Evolutionary conservation across 345 rosid genomes (phyloP).

Genomic region (Sonneratia caseolaris): DNA sequence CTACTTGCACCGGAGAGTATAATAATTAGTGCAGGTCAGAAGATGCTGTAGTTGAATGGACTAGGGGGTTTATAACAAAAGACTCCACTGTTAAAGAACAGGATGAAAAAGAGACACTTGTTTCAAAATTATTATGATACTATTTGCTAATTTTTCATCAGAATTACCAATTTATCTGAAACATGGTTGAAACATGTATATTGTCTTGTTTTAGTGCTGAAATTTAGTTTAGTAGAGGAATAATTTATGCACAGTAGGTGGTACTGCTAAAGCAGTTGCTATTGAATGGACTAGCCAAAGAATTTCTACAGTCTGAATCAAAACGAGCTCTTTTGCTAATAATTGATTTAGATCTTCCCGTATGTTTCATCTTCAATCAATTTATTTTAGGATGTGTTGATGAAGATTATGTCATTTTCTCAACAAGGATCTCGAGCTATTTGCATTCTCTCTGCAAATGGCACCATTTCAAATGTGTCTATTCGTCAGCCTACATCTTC

Average conservation of each 20-base stretch:
- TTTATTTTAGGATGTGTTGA: constrained; percentile 62
- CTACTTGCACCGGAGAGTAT: no score
- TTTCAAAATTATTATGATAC: neutral
- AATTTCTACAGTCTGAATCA: no score
- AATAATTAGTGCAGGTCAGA: no score
- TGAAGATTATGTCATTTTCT: constrained; percentile 87
- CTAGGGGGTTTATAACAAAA: neutral
- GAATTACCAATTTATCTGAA: neutral
- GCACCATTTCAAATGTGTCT: constrained; percentile 80
- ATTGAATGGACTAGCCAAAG: no score
- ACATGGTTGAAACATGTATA: neutral
- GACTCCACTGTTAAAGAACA: neutral
- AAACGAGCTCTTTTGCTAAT: neutral
- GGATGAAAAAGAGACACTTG: neutral
- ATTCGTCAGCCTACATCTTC: constrained; percentile 72
- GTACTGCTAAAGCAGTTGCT: no score
- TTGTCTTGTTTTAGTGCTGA: neutral
- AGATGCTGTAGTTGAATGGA: neutral
- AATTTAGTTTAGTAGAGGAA: neutral
- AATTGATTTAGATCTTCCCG: neutral
- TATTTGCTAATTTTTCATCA: neutral
- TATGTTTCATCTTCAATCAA: neutral
- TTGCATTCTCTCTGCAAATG: constrained; percentile 81
- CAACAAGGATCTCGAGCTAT: constrained; percentile 80
- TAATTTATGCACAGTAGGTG: no score